Percentiles rank a stretch among this genome's conserved stretches.
phyloP scores from a whole-genome alignment of 2,329 filamentous ascomycete genomes.

The Kalmusia sp. region DNA sequence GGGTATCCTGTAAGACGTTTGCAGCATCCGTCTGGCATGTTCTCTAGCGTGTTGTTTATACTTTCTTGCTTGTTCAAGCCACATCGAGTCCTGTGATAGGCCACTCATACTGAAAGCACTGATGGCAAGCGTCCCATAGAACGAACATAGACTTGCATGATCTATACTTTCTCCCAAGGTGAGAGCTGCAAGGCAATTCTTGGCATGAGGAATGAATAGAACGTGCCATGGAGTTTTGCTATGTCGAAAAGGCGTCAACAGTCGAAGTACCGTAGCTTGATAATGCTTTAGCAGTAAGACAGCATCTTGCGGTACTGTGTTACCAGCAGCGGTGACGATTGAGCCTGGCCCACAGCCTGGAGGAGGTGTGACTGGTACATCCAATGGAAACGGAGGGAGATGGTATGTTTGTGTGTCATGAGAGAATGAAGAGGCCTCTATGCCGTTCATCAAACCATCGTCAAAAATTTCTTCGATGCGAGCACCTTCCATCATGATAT shows the following conservation, averaged over 20 bases:
- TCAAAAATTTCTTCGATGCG: constrained; percentile 16
- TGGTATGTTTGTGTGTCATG: not conserved
- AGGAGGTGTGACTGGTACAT: not conserved
- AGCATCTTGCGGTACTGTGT: constrained; percentile 37
- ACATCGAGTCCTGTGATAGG: constrained; percentile 32
- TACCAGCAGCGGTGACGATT: not conserved
- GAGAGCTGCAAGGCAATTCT: constrained; percentile 52
- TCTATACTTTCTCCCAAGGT: constrained; percentile 50
- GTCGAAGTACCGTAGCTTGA: constrained; percentile 41
- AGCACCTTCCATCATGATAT: not conserved
- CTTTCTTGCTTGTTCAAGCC: constrained; percentile 41
- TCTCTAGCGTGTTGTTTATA: constrained; percentile 42
- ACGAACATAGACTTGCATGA: constrained; percentile 47
- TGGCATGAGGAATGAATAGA: constrained; percentile 51
- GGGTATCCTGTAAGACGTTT: constrained; percentile 42
- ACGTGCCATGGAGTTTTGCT: constrained; percentile 55
- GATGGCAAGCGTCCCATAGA: constrained; percentile 52
- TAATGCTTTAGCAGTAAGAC: constrained; percentile 50
- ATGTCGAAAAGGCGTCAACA: constrained; percentile 37
- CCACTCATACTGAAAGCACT: constrained; percentile 52
- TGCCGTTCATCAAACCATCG: not conserved
- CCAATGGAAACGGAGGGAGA: not conserved
- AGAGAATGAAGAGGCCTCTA: not conserved
- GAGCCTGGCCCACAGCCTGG: not conserved
- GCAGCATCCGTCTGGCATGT: constrained; percentile 42